A percentile compares a stretch with the other conserved stretches of the same genome.
phyloP scores from a whole-genome alignment of 768 basidiomycete species.

The Cubamyces sp. region DNA sequence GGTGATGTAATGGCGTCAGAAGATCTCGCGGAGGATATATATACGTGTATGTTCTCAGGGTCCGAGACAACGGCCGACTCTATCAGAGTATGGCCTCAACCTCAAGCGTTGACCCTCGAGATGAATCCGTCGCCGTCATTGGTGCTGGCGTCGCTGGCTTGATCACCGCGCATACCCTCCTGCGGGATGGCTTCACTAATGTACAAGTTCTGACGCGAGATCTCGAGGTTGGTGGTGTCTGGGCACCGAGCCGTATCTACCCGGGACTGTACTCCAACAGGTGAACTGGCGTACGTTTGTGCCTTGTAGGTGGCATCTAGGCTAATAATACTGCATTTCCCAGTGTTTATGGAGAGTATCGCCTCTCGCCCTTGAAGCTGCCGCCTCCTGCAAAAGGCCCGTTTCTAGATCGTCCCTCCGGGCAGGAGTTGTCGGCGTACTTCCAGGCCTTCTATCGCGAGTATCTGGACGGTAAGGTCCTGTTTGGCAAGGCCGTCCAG shows the following conservation, averaged over 20 bases:
- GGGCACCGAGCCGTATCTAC: conserved; percentile 60
- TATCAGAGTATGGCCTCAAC: neutral
- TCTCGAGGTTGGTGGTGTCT: conserved; percentile 59
- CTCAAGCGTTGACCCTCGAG: neutral
- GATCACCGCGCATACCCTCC: conserved; percentile 58
- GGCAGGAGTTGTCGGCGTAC: conserved; percentile 57
- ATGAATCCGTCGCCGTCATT: conserved; percentile 47
- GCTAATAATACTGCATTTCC: neutral
- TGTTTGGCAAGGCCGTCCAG: conserved; percentile 52
- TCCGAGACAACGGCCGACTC: too few relatives aligned
- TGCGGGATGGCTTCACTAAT: conserved; percentile 58
- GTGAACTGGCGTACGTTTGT: conserved; percentile 39
- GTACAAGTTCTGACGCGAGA: conserved; percentile 62
- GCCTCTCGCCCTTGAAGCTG: conserved; percentile 62
- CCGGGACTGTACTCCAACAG: conserved; percentile 64
- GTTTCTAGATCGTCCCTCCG: conserved; percentile 47
- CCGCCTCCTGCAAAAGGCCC: conserved; percentile 40
- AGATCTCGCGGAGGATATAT: too few relatives aligned
- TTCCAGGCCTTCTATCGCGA: conserved; percentile 55
- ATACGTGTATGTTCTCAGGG: too few relatives aligned
- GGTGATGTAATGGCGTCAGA: too few relatives aligned
- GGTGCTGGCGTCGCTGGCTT: conserved; percentile 64
- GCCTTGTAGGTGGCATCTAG: neutral
- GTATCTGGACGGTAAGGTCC: conserved; percentile 50
- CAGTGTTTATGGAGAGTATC: conserved; percentile 67